Percentiles rank a stretch among this genome's conserved stretches.
These are phyloP conservation scores for Microcos paniculata DNA, from an alignment of 345 rosid genomes.

Conservation along the genomic window DNA sequence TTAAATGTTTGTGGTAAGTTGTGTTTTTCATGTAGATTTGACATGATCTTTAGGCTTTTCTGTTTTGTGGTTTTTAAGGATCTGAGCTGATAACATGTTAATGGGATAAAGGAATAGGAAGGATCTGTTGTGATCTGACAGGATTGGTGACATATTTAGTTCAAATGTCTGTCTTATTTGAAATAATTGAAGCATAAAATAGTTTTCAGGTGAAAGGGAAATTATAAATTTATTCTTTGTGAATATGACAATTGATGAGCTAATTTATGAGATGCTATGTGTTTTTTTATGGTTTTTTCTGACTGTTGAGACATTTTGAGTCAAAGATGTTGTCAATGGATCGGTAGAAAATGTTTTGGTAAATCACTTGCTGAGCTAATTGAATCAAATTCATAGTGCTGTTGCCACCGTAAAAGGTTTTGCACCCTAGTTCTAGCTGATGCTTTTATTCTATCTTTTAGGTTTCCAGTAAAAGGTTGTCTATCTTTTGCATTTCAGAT, in stretches of 20 bases:
- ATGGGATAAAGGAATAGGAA: neutral
- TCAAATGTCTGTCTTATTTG: neutral
- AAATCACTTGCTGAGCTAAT: neutral
- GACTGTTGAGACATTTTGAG: neutral
- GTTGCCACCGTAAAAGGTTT: neutral
- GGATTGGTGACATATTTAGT: neutral
- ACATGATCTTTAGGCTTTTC: neutral
- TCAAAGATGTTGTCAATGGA: no score
- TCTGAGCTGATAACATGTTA: neutral
- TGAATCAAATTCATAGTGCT: neutral
- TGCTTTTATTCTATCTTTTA: neutral
- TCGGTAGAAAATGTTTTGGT: neutral
- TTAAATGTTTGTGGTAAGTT: neutral
- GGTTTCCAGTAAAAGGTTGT: neutral
- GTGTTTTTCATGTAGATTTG: slow-evolving; percentile 6
- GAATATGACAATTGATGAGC: neutral
- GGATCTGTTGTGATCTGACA: neutral
- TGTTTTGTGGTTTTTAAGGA: neutral
- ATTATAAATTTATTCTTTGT: neutral
- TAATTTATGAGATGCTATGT: neutral
- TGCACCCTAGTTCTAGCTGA: neutral
- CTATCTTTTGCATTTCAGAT: neutral
- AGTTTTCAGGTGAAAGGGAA: neutral
- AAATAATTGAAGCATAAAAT: neutral
- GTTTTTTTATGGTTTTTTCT: neutral